phyloP scores from a whole-genome alignment of 441 rosid genomes.

The Croton setiger region DNA sequence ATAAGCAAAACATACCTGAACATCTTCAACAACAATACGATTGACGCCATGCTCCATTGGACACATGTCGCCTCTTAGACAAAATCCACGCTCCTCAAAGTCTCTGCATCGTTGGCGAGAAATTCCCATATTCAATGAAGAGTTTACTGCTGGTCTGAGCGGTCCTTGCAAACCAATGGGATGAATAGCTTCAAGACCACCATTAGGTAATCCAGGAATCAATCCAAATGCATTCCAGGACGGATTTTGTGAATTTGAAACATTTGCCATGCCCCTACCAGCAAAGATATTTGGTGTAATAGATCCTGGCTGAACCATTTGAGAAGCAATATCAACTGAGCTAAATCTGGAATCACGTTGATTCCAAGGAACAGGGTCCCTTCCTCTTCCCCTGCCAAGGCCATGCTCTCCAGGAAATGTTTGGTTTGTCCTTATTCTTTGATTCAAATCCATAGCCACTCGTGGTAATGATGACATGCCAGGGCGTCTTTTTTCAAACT shows the following conservation, averaged over 20 bases:
- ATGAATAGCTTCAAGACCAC: conserved; percentile 76
- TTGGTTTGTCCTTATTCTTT: conserved; percentile 52
- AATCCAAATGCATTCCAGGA: conserved; percentile 87
- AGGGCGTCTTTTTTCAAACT: conserved; percentile 55
- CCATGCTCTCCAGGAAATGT: conserved; percentile 61
- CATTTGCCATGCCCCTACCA: conserved; percentile 72
- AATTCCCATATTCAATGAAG: conserved; percentile 71
- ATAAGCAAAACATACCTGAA: conserved; percentile 57
- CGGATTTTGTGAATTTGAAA: conserved; percentile 57
- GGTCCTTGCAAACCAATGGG: conserved; percentile 72
- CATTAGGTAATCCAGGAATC: conserved; percentile 69
- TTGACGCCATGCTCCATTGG: conserved; percentile 99
- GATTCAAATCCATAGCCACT: conserved; percentile 48
- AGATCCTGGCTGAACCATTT: conserved; percentile 61
- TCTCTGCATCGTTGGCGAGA: conserved; percentile 89
- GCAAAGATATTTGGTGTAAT: conserved; percentile 56
- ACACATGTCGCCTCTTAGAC: conserved; percentile 99
- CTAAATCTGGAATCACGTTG: conserved; percentile 68
- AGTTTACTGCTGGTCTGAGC: conserved; percentile 56
- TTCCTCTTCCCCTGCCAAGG: conserved; percentile 85
- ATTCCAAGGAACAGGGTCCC: conserved; percentile 70
- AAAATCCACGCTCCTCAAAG: conserved; percentile 99
- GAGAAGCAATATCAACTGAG: conserved; percentile 69
- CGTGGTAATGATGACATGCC: conserved; percentile 45
- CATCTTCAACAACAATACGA: conserved; percentile 97